Conservation (phyloP, 345 rosid genomes). For the Euphorbia tirucalli region DNA sequence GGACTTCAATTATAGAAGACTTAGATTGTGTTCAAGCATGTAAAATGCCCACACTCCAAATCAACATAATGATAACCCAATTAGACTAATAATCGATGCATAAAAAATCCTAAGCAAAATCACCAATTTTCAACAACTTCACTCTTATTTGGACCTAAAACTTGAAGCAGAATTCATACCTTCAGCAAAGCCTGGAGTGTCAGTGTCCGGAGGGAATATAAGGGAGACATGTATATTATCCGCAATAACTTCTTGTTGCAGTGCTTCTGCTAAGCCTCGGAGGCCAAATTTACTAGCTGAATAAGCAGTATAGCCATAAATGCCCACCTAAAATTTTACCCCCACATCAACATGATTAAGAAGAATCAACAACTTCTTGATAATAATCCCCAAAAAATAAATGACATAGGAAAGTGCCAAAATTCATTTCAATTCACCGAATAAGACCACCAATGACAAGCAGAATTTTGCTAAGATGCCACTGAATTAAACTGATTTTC, state of each 20-base stretch:
- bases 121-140: neutral
- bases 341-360: neutral
- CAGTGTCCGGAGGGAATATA: conserved; percentile 81
- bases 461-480: neutral
- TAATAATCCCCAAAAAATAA: neutral
- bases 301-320: conserved; percentile 86
- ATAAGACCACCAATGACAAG: neutral
- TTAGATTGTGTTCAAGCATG: conserved; percentile 2
- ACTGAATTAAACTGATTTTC: neutral
- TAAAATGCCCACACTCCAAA: neutral
- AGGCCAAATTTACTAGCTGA: conserved; percentile 85
- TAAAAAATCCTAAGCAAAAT: neutral
- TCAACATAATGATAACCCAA: neutral
- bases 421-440: neutral
- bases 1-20: neutral
- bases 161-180: conserved; percentile 36
- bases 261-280: conserved; percentile 82
- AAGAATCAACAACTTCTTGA: neutral
- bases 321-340: conserved; percentile 52
- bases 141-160: neutral
- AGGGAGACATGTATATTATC: conserved; percentile 76
- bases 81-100: neutral
- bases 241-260: conserved; percentile 84
- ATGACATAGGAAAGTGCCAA: neutral
- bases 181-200: conserved; percentile 72